These are phyloP conservation scores for Amaranthus tricolor DNA, from an alignment of 179 eudicot species.

Conservation along the genomic window DNA sequence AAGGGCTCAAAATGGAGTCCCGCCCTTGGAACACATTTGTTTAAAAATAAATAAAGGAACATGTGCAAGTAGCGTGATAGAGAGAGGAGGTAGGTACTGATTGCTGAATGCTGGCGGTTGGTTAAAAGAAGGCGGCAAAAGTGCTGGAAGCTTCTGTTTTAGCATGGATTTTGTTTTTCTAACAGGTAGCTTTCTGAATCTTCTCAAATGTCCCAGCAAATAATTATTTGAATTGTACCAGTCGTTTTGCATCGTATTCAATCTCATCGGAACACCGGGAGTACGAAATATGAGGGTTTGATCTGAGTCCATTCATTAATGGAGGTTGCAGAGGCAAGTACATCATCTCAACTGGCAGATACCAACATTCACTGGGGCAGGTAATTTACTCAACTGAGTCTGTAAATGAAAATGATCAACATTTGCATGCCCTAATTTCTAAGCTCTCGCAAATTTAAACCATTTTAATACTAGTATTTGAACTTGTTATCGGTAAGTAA, in stretches of 20 bases:
- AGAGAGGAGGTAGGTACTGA: no score
- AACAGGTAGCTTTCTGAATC: neutral
- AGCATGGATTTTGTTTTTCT: no score
- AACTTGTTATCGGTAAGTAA: neutral
- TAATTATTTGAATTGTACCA: neutral
- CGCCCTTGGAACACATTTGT: no score
- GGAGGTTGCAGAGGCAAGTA: constrained; percentile 34
- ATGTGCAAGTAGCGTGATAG: no score
- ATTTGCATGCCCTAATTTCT: neutral
- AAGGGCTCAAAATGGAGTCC: no score
- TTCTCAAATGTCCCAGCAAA: neutral
- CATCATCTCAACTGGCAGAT: constrained; percentile 42
- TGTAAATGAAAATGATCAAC: no score
- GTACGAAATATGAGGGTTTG: neutral
- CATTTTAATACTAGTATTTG: neutral
- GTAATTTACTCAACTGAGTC: constrained; percentile 27
- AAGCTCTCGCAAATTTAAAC: neutral
- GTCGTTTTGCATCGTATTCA: neutral
- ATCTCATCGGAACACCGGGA: neutral
- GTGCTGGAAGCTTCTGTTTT: no score
- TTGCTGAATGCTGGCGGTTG: no score
- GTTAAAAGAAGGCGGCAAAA: neutral
- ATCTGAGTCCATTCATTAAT: constrained; percentile 2
- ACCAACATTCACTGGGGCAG: constrained; percentile 71
- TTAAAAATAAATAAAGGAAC: no score